Conservation (phyloP, 192 early-diverging fungal genomes). For the Coemansia asiatica region DNA sequence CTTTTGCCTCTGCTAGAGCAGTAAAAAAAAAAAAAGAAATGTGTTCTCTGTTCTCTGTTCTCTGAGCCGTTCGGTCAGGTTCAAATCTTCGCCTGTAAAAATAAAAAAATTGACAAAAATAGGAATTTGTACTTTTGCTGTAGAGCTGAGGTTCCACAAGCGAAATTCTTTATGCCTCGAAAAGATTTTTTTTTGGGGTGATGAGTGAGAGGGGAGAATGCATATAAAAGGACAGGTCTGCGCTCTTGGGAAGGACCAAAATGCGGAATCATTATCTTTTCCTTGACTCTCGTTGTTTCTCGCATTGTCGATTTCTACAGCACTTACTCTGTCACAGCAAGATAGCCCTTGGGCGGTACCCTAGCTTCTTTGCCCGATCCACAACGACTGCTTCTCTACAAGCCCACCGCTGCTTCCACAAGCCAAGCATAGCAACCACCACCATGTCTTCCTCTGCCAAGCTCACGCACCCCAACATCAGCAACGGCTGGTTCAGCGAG, state of each 20-base stretch:
- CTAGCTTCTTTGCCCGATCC: constrained; percentile 4
- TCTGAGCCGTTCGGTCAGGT: too few species aligned
- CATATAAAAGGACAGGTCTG: not conserved
- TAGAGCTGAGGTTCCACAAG: not conserved
- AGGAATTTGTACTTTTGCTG: not conserved
- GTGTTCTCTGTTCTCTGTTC: too few species aligned
- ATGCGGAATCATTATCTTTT: constrained; percentile 5
- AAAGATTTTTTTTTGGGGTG: not conserved
- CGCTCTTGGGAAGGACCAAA: too few species aligned
- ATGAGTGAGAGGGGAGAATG: not conserved
- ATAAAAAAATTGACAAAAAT: not conserved
- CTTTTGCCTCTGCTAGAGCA: too few species aligned
- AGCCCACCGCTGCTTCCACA: not conserved
- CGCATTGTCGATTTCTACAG: not conserved
- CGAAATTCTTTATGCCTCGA: not conserved
- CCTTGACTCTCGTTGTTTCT: not conserved
- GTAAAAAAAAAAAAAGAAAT: too few species aligned
- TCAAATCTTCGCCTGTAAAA: not conserved
- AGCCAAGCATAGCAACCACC: not conserved
- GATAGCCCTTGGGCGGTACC: constrained; percentile 10
- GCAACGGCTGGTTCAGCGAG: constrained; percentile 98
- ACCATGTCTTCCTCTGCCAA: constrained; percentile 32
- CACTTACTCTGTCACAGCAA: not conserved
- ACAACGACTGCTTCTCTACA: not conserved
- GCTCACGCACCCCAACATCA: constrained; percentile 86